These are phyloP conservation scores for Ogataea ganodermae DNA, from an alignment of 805 yeast species.

Conservation along the genomic window DNA sequence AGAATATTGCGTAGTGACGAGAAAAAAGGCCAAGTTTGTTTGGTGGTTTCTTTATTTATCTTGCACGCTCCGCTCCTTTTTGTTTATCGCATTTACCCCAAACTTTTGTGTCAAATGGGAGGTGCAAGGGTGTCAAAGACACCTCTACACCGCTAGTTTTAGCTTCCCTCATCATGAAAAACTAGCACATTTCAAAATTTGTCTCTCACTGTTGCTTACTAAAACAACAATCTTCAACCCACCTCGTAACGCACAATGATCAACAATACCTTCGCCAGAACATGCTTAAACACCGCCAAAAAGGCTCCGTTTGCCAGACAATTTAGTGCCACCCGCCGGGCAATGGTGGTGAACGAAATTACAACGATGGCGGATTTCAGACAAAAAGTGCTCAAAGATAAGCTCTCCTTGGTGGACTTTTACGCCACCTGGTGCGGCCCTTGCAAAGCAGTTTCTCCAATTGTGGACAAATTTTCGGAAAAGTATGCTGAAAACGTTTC, in stretches of 20 bases:
- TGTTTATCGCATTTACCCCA: slow-evolving; percentile 9
- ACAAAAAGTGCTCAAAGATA: slow-evolving; percentile 34
- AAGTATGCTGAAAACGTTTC: slow-evolving; percentile 48
- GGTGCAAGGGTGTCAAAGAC: background rate
- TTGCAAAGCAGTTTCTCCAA: slow-evolving; percentile 71
- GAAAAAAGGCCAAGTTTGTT: background rate
- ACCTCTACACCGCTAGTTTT: background rate
- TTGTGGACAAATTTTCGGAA: slow-evolving; percentile 46
- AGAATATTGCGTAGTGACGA: background rate
- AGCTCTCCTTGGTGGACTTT: slow-evolving; percentile 60
- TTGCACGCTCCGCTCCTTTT: too few relatives aligned
- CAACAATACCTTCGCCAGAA: background rate
- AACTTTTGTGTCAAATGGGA: slow-evolving; percentile 2
- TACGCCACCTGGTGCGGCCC: slow-evolving; percentile 81
- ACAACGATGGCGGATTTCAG: slow-evolving; percentile 39
- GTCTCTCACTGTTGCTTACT: background rate
- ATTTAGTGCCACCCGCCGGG: slow-evolving; percentile 13
- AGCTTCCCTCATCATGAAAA: too few relatives aligned
- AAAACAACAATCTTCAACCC: background rate
- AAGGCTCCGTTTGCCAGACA: slow-evolving; percentile 13
- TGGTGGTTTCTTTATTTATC: background rate
- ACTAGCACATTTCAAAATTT: background rate
- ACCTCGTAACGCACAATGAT: background rate
- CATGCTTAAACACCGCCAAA: background rate
- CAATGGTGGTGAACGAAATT: slow-evolving; percentile 36